Base-by-base conservation (phyloP, 768 basidiomycete species). In the Boletus vermiculosoides region DNA sequence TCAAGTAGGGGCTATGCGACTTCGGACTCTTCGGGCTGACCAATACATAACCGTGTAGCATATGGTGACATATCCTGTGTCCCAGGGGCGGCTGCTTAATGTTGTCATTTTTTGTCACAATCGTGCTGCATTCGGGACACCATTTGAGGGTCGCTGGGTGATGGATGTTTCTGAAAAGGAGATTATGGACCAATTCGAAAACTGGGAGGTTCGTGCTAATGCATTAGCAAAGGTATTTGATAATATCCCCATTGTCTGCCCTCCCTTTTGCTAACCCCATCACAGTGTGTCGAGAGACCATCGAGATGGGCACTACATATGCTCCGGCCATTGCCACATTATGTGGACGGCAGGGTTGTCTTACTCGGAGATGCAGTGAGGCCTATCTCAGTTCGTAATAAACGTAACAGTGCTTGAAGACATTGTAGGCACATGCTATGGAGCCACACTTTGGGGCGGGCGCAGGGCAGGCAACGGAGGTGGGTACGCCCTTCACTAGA, bases 401-500 rank as follows among this genome's bases (percentile, higher is more conserved):
- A 45, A 45, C 13, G 15, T 31, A 45, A 18, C 47, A 23, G 42
- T 8, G 22, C 46, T 34, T 59, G 53, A 63, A 31, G 45, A 20
- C 39, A 12, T 11, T 40, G n/a, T 42, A 69, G 80, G 79, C 79
- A 0, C 79, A 82, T 63, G 78, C 75, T 0, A 79, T 79, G 73
- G 68, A 74, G 4, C 79, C 79, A 0, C 73, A 80, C 59, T 72
- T 77, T 63, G 80, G 77, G 1, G 74, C 78, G 0, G 80, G 81
- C 4, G 82, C 79, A 4, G 78, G 79, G 4, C 79, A 80, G 52
- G 80, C 80, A 1, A 74, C 81, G n/a, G 82, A 82, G 66, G 79
- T 78, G 44, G 12, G 65, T 46, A 9, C 20, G 16, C 16, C n/a
- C 5, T 4, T 1, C 5, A 16, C 9, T 11, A 3, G 7, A 5